Base-by-base conservation (phyloP, 805 yeast genomes). In the Barnettozyma populi region DNA sequence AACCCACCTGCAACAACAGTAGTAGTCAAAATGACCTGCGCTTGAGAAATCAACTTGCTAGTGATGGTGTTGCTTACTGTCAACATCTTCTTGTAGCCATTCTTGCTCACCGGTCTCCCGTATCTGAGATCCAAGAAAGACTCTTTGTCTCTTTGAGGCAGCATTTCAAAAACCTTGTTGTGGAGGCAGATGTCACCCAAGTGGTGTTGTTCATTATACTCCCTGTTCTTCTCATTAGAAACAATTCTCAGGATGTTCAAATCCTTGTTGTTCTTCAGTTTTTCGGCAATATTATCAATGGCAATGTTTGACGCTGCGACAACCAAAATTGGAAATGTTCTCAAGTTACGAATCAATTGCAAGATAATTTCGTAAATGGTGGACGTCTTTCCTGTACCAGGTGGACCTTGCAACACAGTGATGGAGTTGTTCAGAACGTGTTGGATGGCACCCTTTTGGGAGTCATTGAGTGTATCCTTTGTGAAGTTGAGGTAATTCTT, bases 361-460 rank as follows among this genome's bases (percentile, higher is more conserved):
- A 80, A 57, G 45, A 79, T 67, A 19, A 83, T 69, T 56, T 84
- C 90, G 43, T 82, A 79, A 24, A 85, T 66, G 0, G 90, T 84
- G 41, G 82, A 79, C 0, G 92, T 85, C 61, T 84, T 84, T 47
- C 92, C 92, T 0, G 92, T 85, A 13, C 90, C 92, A 2, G 90
- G 90, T 1, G 92, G 92, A 2, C 90, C 92, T 62, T 84, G 90
- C 18, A 85, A 70, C 16, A 84, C 55, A 3, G 81, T 79, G 36
- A 72, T 75, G 74, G 61, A 54, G 37, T 57, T 57, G 43, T 57
- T 57, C 44, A 57, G 41, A 18, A 57, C 61, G 27, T 57, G 61
- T 34, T 57, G 60, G 29, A 59, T 52, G 2, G 83, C 82, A 29
- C 70, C 69, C 52, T 77, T 77, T 51, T 80, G 86, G 0, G 86